Conservation (phyloP, 306 rosid genomes). For the Echinosophora koreensis region DNA sequence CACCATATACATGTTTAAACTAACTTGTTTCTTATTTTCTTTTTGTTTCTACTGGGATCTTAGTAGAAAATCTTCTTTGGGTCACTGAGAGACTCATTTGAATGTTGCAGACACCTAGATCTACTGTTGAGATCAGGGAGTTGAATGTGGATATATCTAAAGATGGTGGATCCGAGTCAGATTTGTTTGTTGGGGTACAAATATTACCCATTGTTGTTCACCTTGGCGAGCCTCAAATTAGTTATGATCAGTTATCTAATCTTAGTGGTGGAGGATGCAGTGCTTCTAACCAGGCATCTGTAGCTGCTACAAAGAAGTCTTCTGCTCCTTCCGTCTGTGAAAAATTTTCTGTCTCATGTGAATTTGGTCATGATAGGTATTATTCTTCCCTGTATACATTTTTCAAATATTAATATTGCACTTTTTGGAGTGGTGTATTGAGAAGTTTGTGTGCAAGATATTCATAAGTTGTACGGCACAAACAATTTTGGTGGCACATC, state of each 20-base stretch:
- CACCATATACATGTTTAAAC: not conserved
- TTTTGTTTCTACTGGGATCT: conserved; percentile 12
- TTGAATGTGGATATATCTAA: conserved; percentile 75
- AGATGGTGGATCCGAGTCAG: conserved; percentile 60
- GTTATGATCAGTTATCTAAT: conserved; percentile 64
- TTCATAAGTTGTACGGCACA: not conserved
- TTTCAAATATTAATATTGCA: conserved; percentile 34
- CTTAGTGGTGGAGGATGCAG: conserved; percentile 57
- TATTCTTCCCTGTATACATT: conserved; percentile 34
- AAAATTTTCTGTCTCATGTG: conserved; percentile 73
- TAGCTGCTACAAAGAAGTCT: conserved; percentile 58
- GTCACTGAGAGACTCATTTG: conserved; percentile 44
- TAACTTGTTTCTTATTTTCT: conserved; percentile 19
- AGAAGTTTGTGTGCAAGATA: conserved; percentile 21
- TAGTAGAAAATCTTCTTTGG: conserved; percentile 34
- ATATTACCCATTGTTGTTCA: conserved; percentile 70
- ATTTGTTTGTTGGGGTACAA: conserved; percentile 68
- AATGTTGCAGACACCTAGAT: conserved; percentile 83
- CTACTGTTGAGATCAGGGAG: conserved; percentile 69
- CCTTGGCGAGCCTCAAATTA: conserved; percentile 61
- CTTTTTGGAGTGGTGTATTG: conserved; percentile 17
- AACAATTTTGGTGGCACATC: conserved; percentile 6
- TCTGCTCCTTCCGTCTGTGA: conserved; percentile 66
- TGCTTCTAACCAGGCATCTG: conserved; percentile 64
- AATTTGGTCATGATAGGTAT: conserved; percentile 89